Evolutionary conservation across 805 yeast species (phyloP).

Genomic region (Suhomyces vadensis): DNA sequence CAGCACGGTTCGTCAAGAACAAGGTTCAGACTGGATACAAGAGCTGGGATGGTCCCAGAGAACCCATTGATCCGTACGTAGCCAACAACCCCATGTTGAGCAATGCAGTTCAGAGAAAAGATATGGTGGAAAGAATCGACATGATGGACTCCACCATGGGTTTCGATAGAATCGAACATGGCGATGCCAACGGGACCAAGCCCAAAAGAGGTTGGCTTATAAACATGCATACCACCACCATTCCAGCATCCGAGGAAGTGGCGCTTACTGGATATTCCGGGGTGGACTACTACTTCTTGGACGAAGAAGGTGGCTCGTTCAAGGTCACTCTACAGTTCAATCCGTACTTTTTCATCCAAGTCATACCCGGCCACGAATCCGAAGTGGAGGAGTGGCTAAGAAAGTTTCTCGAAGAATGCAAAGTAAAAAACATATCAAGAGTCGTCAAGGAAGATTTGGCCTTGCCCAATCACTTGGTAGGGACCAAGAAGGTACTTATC

Average conservation of each 20-base stretch:
- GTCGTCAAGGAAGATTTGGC: constrained; percentile 76
- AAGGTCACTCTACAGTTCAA: constrained; percentile 80
- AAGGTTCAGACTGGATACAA: constrained; percentile 23
- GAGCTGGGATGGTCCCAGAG: constrained; percentile 2
- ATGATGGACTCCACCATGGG: constrained; percentile 83
- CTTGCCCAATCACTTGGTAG: constrained; percentile 83
- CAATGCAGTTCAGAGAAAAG: constrained; percentile 46
- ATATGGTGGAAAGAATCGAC: constrained; percentile 61
- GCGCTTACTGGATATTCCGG: constrained; percentile 69
- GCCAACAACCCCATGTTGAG: constrained; percentile 38
- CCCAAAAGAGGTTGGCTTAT: constrained; percentile 83
- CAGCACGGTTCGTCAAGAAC: constrained; percentile 56
- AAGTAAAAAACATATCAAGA: constrained; percentile 55
- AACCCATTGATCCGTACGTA: constrained; percentile 17
- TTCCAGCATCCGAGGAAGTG: constrained; percentile 56
- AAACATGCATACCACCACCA: constrained; percentile 87
- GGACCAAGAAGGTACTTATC: constrained; percentile 63
- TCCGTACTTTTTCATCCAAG: constrained; percentile 80
- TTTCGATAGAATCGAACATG: constrained; percentile 72
- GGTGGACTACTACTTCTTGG: constrained; percentile 91
- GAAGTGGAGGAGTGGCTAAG: constrained; percentile 87
- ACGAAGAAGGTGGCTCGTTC: constrained; percentile 95
- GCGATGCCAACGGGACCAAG: constrained; percentile 53
- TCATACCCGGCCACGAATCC: constrained; percentile 58
- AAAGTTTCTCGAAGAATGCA: constrained; percentile 59